These are phyloP conservation scores for Escovopsis sp. DNA, from an alignment of 2,329 filamentous ascomycete genomes.

Conservation along the genomic window DNA sequence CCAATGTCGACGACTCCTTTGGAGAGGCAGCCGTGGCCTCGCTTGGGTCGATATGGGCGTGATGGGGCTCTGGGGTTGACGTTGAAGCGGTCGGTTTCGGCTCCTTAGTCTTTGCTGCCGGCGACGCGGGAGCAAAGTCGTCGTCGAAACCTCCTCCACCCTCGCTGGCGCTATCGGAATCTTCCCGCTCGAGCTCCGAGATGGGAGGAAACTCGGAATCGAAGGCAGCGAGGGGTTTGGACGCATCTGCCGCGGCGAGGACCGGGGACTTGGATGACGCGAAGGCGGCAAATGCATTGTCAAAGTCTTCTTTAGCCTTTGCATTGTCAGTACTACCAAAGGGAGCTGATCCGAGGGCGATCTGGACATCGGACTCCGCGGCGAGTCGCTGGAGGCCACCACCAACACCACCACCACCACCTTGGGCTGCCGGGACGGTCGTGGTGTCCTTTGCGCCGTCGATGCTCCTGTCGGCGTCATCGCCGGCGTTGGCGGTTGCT, in stretches of 20 bases:
- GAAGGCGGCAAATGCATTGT: conserved; percentile 72
- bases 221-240: conserved; percentile 35
- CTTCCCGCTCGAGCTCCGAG: conserved; percentile 66
- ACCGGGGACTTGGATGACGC: conserved; percentile 35
- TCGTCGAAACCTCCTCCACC: conserved; percentile 84
- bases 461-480: conserved; percentile 9
- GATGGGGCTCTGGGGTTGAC: conserved; percentile 1
- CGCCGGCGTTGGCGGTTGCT: conserved; percentile 5
- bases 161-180: conserved; percentile 69
- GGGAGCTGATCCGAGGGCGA: conserved; percentile 25
- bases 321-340: conserved; percentile 39
- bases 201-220: conserved; percentile 85
- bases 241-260: conserved; percentile 20
- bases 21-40: conserved; percentile 8
- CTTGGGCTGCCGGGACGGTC: conserved; percentile 9
- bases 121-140: conserved; percentile 61
- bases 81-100: conserved; percentile 1
- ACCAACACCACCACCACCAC: not conserved
- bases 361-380: conserved; percentile 6
- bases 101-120: conserved; percentile 19
- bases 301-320: conserved; percentile 67
- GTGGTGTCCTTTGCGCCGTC: conserved; percentile 14
- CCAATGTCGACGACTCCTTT: conserved; percentile 10
- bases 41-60: not conserved
- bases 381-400: conserved; percentile 11